These are phyloP conservation scores for Melastoma malabathricum DNA, from an alignment of 345 rosid genomes.

Conservation along the genomic window DNA sequence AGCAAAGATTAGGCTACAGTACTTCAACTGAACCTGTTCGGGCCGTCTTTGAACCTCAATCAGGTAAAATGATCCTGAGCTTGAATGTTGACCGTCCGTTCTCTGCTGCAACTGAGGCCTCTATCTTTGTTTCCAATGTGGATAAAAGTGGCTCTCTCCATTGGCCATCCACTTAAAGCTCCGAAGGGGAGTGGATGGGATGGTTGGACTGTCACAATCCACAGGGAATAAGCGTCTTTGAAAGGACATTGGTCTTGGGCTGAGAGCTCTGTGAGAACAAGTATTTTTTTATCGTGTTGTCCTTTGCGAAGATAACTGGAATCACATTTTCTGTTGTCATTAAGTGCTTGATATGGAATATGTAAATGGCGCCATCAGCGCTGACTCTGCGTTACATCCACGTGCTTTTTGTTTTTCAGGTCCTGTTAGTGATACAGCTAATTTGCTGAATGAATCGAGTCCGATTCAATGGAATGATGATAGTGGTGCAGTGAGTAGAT, in stretches of 20 bases:
- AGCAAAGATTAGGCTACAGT: slow-evolving; percentile 14
- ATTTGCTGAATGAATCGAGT: slow-evolving; percentile 9
- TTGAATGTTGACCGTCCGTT: slow-evolving; percentile 3
- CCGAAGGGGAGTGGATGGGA: slow-evolving; percentile 32
- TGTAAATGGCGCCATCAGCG: background rate
- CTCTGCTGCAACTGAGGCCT: slow-evolving; percentile 10
- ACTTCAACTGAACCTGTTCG: slow-evolving; percentile 12
- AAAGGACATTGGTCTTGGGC: slow-evolving; percentile 28
- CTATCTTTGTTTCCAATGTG: slow-evolving; percentile 17
- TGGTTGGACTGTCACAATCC: slow-evolving; percentile 24
- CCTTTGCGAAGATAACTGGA: background rate
- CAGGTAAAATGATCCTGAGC: slow-evolving; percentile 31
- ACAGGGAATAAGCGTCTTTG: slow-evolving; percentile 18
- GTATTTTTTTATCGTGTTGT: slow-evolving; percentile 16
- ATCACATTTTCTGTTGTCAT: too few relatives aligned
- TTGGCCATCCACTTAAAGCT: slow-evolving; percentile 28
- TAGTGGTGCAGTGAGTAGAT: slow-evolving; percentile 25
- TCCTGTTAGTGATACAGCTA: slow-evolving; percentile 8
- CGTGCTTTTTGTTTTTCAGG: slow-evolving; percentile 27
- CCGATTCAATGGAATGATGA: slow-evolving; percentile 22
- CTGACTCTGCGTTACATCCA: slow-evolving; percentile 3
- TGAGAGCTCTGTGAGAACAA: slow-evolving; percentile 33
- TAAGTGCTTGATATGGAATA: background rate
- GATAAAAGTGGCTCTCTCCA: slow-evolving; percentile 27
- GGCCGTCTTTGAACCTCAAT: slow-evolving; percentile 9